A percentile compares a stretch with the other conserved stretches of the same genome.
phyloP scores from a whole-genome alignment of 2,329 filamentous ascomycete species.

The Penicillium palitans region DNA sequence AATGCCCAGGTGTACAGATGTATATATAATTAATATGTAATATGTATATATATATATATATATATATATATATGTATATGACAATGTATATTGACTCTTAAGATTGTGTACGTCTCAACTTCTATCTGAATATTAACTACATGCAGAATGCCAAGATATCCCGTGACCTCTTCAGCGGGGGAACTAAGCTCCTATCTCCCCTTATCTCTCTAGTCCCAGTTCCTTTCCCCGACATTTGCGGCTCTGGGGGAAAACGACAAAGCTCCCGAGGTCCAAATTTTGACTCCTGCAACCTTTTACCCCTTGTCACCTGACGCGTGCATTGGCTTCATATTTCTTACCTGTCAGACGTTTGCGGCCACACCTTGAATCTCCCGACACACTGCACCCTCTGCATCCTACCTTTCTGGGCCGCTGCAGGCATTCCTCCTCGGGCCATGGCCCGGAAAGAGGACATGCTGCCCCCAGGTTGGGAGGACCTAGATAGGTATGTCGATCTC shows the following conservation, averaged over 20 bases:
- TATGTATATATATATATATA: no score
- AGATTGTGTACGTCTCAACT: no score
- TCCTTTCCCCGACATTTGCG: constrained; percentile 13
- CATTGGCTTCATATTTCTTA: constrained; percentile 3
- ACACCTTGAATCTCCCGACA: constrained; percentile 2
- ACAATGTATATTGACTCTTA: no score
- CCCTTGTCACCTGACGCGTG: constrained; percentile 11
- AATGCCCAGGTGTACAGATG: no score
- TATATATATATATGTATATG: no score
- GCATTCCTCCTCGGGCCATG: constrained; percentile 42
- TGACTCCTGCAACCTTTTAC: constrained; percentile 9
- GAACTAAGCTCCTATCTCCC: constrained; percentile 2
- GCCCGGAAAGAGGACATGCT: constrained; percentile 44
- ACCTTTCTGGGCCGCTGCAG: constrained; percentile 18
- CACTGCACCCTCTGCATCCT: constrained; percentile 7
- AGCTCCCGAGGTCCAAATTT: constrained; percentile 7
- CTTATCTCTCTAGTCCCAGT: constrained; percentile 4
- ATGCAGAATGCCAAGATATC: constrained; percentile 1
- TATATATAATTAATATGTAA: no score
- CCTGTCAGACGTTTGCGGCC: constrained; percentile 10
- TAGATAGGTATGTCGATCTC: constrained; percentile 40
- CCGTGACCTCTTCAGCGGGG: constrained; percentile 1
- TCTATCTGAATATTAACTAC: no score
- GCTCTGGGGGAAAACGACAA: constrained; percentile 9
- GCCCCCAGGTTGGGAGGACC: constrained; percentile 43